Conservation (phyloP, 192 early-diverging fungal species). For the Coemansia brasiliensis region DNA sequence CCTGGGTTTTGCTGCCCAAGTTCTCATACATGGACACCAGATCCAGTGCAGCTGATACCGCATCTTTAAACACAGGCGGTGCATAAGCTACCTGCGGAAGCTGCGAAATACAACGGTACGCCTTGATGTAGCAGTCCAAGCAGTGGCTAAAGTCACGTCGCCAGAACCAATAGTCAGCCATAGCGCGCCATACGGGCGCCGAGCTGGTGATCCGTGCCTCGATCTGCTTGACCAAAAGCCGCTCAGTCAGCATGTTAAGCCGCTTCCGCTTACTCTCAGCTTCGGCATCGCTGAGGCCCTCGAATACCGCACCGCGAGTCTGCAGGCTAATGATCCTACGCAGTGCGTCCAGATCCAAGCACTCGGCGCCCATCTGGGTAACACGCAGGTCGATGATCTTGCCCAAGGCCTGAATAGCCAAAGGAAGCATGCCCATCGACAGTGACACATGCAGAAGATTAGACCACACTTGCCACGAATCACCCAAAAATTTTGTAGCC, state of each 20-base stretch:
- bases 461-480: conserved; percentile 91
- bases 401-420: conserved; percentile 83
- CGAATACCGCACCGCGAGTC: conserved; percentile 42
- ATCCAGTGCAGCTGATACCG: conserved; percentile 68
- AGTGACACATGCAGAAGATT: conserved; percentile 82
- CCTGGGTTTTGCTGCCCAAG: conserved; percentile 61
- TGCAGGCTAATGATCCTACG: conserved; percentile 70
- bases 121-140: conserved; percentile 80
- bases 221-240: conserved; percentile 69
- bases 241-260: conserved; percentile 50
- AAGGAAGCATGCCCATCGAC: conserved; percentile 75
- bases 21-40: conserved; percentile 78
- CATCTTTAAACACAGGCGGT: conserved; percentile 67
- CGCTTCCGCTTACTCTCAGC: conserved; percentile 49
- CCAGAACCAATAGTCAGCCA: conserved; percentile 76
- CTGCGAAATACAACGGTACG: conserved; percentile 79
- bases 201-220: conserved; percentile 72
- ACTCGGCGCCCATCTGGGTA: conserved; percentile 51
- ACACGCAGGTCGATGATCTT: conserved; percentile 76
- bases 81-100: conserved; percentile 76
- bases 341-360: conserved; percentile 82
- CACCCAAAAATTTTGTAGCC: conserved; percentile 74
- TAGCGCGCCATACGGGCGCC: conserved; percentile 73
- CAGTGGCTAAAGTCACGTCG: conserved; percentile 60
- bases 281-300: conserved; percentile 37